Percentiles rank a stretch among this genome's conserved stretches.
Evolutionary conservation across 2,329 filamentous ascomycete species (phyloP).

Genomic region (Diplodia mutila): DNA sequence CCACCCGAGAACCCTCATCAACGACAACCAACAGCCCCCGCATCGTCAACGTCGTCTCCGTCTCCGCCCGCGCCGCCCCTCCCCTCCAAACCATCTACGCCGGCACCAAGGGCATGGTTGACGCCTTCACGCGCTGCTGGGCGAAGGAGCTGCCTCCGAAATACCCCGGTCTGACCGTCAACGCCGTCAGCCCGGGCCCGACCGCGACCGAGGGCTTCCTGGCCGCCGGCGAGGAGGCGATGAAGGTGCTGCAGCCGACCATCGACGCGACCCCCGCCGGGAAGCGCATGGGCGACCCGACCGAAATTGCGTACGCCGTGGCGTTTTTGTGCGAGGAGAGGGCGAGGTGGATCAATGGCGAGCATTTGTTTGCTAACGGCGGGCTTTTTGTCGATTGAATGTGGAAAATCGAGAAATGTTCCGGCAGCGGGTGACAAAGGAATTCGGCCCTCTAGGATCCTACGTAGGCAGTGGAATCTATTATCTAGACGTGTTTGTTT

Average conservation of each 20-base stretch:
- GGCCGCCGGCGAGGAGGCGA: conserved; percentile 43
- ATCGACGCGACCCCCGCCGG: conserved; percentile 51
- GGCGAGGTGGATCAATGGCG: conserved; percentile 55
- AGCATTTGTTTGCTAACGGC: conserved; percentile 35
- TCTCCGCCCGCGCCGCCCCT: conserved; percentile 42
- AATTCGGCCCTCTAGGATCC: too few relatives aligned
- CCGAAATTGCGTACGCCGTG: conserved; percentile 55
- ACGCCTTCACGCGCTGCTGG: conserved; percentile 52
- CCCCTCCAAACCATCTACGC: conserved; percentile 53
- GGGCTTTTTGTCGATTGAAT: conserved; percentile 34
- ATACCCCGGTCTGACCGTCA: conserved; percentile 51
- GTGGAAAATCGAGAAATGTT: too few relatives aligned
- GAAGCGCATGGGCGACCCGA: conserved; percentile 47
- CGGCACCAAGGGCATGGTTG: conserved; percentile 56
- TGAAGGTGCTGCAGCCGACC: conserved; percentile 56
- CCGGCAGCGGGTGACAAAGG: too few relatives aligned
- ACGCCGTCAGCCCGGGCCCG: conserved; percentile 50
- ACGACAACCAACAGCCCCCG: conserved; percentile 39
- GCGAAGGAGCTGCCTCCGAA: conserved; percentile 51
- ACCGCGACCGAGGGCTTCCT: conserved; percentile 43
- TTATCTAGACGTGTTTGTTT: too few relatives aligned
- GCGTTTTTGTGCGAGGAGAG: conserved; percentile 51
- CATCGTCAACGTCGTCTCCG: conserved; percentile 51
- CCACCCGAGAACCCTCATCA: conserved; percentile 51
- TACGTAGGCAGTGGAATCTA: too few relatives aligned